Percentiles rank a stretch among this genome's conserved stretches.
Evolutionary conservation across 805 yeast species (phyloP).

Genomic region (Dipodascus albidus): DNA sequence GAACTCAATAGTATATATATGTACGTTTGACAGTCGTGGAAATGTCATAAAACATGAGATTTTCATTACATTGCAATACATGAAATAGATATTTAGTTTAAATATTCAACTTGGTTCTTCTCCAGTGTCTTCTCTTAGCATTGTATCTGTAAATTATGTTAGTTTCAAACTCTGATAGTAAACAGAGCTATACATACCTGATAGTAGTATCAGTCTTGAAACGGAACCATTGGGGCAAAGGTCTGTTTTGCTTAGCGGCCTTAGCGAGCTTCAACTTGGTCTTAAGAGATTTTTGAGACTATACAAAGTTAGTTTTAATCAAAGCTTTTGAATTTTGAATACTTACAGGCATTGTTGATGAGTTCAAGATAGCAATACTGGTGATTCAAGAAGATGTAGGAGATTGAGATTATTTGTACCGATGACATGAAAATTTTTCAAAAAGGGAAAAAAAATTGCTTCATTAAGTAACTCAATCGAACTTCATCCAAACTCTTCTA

Average conservation of each 20-base stretch:
- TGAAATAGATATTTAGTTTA: conserved; percentile 32
- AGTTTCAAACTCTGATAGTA: neutral
- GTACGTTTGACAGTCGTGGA: too few species aligned
- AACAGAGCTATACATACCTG: conserved; percentile 29
- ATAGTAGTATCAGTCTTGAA: conserved; percentile 95
- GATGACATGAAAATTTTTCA: neutral
- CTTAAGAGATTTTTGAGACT: conserved; percentile 78
- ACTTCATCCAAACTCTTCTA: neutral
- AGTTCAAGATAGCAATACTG: neutral
- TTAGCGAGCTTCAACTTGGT: conserved; percentile 98
- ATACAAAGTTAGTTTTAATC: neutral
- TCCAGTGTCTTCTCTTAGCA: conserved; percentile 99
- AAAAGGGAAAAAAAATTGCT: conserved; percentile 1
- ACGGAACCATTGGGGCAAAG: conserved; percentile 99
- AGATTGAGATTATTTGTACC: too few species aligned
- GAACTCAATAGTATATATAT: too few species aligned
- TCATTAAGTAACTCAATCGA: neutral
- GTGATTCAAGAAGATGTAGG: neutral
- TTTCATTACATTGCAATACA: neutral
- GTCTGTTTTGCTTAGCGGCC: conserved; percentile 98
- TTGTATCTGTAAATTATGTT: conserved; percentile 50
- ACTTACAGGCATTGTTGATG: neutral
- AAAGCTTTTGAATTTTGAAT: neutral
- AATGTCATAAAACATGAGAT: neutral
- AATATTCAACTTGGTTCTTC: conserved; percentile 97